A percentile compares a stretch with the other conserved stretches of the same genome.
Conservation (phyloP, 2,329 filamentous ascomycete species). For the Colletotrichum tropicale region DNA sequence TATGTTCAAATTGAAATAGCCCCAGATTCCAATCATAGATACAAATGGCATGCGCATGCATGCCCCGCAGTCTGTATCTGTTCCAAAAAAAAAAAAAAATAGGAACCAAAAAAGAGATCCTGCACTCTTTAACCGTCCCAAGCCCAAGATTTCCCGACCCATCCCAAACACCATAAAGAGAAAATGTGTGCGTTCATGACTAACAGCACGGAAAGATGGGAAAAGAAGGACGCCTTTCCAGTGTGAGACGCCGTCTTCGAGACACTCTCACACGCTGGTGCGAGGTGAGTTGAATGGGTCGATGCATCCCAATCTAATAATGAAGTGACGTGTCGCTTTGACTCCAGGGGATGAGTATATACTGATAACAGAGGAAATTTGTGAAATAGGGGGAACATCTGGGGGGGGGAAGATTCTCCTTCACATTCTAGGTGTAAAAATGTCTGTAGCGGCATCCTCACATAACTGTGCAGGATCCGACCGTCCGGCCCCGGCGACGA, state of each 20-base stretch:
- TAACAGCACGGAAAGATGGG: neutral
- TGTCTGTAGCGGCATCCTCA: slow-evolving; percentile 38
- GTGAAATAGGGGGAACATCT: neutral
- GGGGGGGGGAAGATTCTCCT: rapidly evolving
- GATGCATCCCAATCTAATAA: slow-evolving; percentile 6
- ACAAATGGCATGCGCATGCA: neutral
- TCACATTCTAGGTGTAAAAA: neutral
- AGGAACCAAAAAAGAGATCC: neutral
- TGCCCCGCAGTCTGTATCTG: neutral
- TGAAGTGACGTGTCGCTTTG: neutral
- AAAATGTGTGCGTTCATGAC: neutral
- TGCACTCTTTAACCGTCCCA: neutral
- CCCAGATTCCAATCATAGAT: neutral
- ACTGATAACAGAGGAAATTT: neutral
- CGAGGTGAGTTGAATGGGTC: neutral
- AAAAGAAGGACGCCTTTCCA: neutral
- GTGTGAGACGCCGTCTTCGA: slow-evolving; percentile 6
- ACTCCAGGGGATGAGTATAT: neutral
- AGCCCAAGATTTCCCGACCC: neutral
- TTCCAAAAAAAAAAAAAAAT: neutral
- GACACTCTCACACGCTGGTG: neutral
- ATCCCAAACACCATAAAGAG: neutral
- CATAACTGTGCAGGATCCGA: slow-evolving; percentile 68
- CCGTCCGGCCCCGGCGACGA: slow-evolving; percentile 67
- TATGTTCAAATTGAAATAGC: slow-evolving; percentile 5